These are phyloP conservation scores for Sporothrix globosa DNA, from an alignment of 2,329 filamentous ascomycete genomes.

Conservation along the genomic window DNA sequence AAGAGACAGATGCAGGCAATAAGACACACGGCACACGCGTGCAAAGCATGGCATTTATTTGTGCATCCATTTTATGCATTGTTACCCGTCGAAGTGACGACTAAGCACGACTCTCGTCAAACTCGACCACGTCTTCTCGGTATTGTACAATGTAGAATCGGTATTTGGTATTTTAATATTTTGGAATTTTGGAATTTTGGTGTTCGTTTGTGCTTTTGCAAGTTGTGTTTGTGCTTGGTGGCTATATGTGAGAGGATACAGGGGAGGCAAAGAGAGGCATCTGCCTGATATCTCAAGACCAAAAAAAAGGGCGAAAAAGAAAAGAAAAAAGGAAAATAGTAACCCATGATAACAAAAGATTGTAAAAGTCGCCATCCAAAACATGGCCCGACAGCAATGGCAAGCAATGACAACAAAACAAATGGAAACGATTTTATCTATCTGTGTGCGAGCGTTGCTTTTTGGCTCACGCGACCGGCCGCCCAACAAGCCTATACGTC, in stretches of 20 bases:
- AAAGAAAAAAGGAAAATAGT: constrained; percentile 1
- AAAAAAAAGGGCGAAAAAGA: not conserved
- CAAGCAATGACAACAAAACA: not conserved
- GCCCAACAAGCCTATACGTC: constrained; percentile 60
- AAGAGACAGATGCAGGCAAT: too few relatives aligned
- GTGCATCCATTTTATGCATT: not conserved
- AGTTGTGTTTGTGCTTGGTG: not conserved
- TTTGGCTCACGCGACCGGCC: not conserved
- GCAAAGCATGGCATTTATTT: constrained; percentile 7
- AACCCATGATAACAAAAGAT: constrained; percentile 4
- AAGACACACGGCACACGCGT: not conserved
- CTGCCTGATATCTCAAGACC: constrained; percentile 5
- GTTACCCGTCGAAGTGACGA: not conserved
- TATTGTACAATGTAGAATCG: not conserved
- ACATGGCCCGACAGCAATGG: not conserved
- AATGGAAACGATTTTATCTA: not conserved
- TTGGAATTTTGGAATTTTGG: not conserved
- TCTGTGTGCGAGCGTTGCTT: not conserved
- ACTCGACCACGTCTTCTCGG: not conserved
- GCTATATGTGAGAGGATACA: not conserved
- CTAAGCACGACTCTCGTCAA: not conserved
- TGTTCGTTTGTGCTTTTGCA: not conserved
- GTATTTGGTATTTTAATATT: not conserved
- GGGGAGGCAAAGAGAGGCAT: not conserved
- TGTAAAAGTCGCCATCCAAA: not conserved